A percentile compares a stretch with the other conserved stretches of the same genome.
Evolutionary conservation across 139 green algal genomes (phyloP).

Genomic region (Haematococcus lacustris): DNA sequence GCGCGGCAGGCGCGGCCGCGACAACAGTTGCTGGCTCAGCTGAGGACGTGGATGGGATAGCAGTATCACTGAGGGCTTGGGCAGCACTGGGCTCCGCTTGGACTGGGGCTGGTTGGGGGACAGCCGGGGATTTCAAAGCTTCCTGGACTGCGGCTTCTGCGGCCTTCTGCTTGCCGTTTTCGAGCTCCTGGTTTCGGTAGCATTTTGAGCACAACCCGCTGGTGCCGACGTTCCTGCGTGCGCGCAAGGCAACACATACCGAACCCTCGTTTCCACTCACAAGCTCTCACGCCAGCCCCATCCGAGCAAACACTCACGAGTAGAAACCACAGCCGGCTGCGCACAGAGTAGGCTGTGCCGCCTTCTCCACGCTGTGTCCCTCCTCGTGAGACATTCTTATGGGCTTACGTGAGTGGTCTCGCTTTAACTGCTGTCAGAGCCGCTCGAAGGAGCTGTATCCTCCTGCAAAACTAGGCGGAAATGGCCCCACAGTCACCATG

Average conservation of each 20-base stretch:
- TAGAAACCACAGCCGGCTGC: conserved; percentile 65
- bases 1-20: conserved; percentile 8
- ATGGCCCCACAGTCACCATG: no score
- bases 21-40: not conserved
- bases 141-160: not conserved
- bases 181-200: conserved; percentile 34
- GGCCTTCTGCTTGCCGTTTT: not conserved
- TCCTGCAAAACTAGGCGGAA: no score
- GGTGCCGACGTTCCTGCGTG: conserved; percentile 20
- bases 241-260: not conserved
- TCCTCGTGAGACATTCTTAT: no score
- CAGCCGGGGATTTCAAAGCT: no score
- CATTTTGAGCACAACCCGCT: conserved; percentile 61
- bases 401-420: no score
- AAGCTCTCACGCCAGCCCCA: not conserved
- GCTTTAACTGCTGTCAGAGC: no score
- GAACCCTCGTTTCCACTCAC: not conserved
- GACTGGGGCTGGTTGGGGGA: no score
- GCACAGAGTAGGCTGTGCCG: conserved; percentile 43
- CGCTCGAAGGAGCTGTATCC: no score
- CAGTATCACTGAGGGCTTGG: no score
- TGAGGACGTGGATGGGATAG: no score
- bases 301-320: conserved; percentile 36
- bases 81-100: no score
- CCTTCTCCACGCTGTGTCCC: no score